Evolutionary conservation across 257 asterid genomes (phyloP), one percentile per base, ranked within the genome.

Genomic region (Solanum ahanhuiri): DNA sequence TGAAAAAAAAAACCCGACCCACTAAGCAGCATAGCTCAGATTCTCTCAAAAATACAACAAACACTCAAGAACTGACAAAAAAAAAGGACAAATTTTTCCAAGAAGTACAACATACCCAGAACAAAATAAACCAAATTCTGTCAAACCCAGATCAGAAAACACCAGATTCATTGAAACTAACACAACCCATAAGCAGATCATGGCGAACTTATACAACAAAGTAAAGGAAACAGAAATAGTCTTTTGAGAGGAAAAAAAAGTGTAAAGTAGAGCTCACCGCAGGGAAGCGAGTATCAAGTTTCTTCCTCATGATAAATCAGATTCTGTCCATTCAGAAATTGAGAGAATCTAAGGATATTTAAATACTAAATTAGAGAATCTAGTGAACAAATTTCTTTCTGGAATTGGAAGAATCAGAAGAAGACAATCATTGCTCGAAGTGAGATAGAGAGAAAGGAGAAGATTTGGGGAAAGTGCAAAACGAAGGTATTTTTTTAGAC

Each of bases 271-370:
- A 83, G 86, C 94, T 91, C 87, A 93, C 96, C 85, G 96, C 96
- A 57, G 96, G 96, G 87, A 93, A 93, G 77, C 96, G 96, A 85
- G 96, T 93, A 87, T 93, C 96, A 75, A 93, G 95, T 93, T 93
- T 93, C 93, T 93, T 93, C 95, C 89, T 93, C 96, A 93, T 93
- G 89, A 90, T 82, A 76, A 33, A 73, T 69, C 31, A 75, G 87
- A 71, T 85, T 69, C 34, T 72, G 25, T 5, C 41, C 84, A 81
- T 81, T 18, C 69, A 81, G 18, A 48, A 48, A 81, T 81, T 30
- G 43, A n/a, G 30, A 48, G 84, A 81, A 48, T 81, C 84, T 81
- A 23, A 28, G 12, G 84, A 18, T 48, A 28, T 18, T 17, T 9
- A 48, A 25, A 45, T 79, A 63, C 17, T 9, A 79, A 81, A 30